phyloP scores from a whole-genome alignment of 352 stramenopile species.

The Globisporangium splendens region DNA sequence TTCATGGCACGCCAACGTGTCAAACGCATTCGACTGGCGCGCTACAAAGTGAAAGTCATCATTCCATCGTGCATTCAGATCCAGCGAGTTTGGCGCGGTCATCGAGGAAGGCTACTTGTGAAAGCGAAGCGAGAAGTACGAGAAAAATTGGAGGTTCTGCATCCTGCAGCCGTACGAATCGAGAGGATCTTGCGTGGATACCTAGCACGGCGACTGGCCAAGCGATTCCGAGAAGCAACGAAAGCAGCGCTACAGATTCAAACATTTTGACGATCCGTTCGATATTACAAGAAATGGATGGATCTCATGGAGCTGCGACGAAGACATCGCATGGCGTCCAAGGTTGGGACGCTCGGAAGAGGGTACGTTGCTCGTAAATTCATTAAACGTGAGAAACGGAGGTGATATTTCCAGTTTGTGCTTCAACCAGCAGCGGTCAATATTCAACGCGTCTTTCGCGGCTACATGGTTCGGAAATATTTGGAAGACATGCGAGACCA shows the following conservation, averaged over 20 bases:
- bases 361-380: conserved; percentile 62
- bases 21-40: conserved; percentile 35
- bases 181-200: conserved; percentile 50
- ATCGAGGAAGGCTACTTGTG: conserved; percentile 28
- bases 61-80: conserved; percentile 39
- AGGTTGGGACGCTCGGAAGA: conserved; percentile 57
- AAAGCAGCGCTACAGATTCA: conserved; percentile 44
- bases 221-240: conserved; percentile 23
- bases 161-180: conserved; percentile 52
- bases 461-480: conserved; percentile 46
- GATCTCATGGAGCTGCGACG: conserved; percentile 42
- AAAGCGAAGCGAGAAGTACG: conserved; percentile 22
- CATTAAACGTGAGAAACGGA: conserved; percentile 40
- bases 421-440: conserved; percentile 37
- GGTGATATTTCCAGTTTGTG: conserved; percentile 35
- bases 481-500: conserved; percentile 53
- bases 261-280: conserved; percentile 40
- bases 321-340: conserved; percentile 51
- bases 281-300: conserved; percentile 47
- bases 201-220: conserved; percentile 37
- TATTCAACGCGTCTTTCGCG: conserved; percentile 74
- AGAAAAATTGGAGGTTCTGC: conserved; percentile 30
- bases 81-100: conserved; percentile 58
- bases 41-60: conserved; percentile 36
- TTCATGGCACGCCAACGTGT: conserved; percentile 54